A percentile compares a stretch with the other conserved stretches of the same genome.
Evolutionary conservation across 768 basidiomycete species (phyloP).

Genomic region (Mycena alexandri): DNA sequence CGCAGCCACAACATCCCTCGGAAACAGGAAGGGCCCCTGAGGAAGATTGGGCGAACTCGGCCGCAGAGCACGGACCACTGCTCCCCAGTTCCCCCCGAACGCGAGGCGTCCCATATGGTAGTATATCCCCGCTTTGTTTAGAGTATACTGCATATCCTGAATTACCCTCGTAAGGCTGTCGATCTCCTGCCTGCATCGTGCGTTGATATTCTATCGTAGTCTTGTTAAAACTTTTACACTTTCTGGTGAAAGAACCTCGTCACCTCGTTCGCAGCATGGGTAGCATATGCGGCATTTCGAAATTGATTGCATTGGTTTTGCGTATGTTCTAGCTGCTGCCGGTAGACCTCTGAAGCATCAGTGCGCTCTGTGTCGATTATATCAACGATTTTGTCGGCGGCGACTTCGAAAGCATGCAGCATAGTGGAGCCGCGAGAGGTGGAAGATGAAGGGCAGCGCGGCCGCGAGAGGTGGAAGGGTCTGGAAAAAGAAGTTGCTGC

Average conservation of each 20-base stretch:
- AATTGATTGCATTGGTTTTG: conserved; percentile 17
- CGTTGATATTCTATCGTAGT: neutral
- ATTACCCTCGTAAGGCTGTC: neutral
- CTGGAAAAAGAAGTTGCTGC: neutral
- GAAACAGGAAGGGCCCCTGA: conserved; percentile 8
- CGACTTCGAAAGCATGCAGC: conserved; percentile 14
- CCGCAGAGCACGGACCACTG: conserved; percentile 1
- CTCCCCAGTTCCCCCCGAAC: conserved; percentile 26
- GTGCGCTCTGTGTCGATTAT: conserved; percentile 28
- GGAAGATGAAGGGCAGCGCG: neutral
- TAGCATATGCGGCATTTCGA: conserved; percentile 1
- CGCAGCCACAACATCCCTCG: neutral
- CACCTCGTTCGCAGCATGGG: conserved; percentile 7
- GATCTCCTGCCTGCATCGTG: neutral
- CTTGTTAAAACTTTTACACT: no score
- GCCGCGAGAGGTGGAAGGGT: neutral
- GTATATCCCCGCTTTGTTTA: conserved; percentile 21
- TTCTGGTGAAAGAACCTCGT: neutral
- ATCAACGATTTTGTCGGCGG: conserved; percentile 19
- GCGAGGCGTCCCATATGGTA: conserved; percentile 18
- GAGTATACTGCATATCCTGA: conserved; percentile 1
- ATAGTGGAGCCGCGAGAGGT: neutral
- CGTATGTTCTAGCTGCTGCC: conserved; percentile 3
- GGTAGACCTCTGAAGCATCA: conserved; percentile 4
- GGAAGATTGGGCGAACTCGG: neutral